These are phyloP conservation scores for Hericium erinaceus DNA, from an alignment of 768 basidiomycete species.

Conservation along the genomic window DNA sequence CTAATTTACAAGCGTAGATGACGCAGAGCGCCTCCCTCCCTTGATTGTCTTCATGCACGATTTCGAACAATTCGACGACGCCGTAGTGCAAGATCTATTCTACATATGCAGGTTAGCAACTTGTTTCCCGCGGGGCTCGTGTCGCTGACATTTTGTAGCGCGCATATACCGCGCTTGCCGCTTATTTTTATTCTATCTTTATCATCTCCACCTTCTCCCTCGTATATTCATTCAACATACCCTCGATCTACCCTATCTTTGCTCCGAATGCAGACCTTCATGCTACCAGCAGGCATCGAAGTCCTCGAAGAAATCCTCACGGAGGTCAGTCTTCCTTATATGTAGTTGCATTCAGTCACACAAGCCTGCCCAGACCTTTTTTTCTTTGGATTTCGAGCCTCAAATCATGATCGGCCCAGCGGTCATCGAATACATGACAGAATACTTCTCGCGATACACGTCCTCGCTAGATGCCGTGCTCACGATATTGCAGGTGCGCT, in stretches of 20 bases:
- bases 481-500: constrained; percentile 43
- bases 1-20: constrained; percentile 10
- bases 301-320: constrained; percentile 47
- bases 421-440: constrained; percentile 43
- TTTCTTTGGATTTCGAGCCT: constrained; percentile 51
- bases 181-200: constrained; percentile 57
- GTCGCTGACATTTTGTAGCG: constrained; percentile 26
- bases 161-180: constrained; percentile 43
- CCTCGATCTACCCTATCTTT: constrained; percentile 49
- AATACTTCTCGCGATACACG: constrained; percentile 48
- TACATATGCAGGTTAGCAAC: constrained; percentile 57
- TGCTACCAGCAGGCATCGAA: constrained; percentile 36
- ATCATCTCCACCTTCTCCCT: constrained; percentile 39
- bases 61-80: constrained; percentile 62
- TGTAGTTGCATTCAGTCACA: not conserved
- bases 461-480: constrained; percentile 47
- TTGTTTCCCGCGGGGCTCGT: too few relatives aligned
- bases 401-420: constrained; percentile 52
- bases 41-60: constrained; percentile 61
- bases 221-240: constrained; percentile 51
- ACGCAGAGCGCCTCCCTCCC: constrained; percentile 20
- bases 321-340: constrained; percentile 30
- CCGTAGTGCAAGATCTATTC: constrained; percentile 58
- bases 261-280: constrained; percentile 43
- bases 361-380: constrained; percentile 40